These are phyloP conservation scores for Entomortierella parvispora DNA, from an alignment of 192 early-diverging fungal species.

Conservation along the genomic window DNA sequence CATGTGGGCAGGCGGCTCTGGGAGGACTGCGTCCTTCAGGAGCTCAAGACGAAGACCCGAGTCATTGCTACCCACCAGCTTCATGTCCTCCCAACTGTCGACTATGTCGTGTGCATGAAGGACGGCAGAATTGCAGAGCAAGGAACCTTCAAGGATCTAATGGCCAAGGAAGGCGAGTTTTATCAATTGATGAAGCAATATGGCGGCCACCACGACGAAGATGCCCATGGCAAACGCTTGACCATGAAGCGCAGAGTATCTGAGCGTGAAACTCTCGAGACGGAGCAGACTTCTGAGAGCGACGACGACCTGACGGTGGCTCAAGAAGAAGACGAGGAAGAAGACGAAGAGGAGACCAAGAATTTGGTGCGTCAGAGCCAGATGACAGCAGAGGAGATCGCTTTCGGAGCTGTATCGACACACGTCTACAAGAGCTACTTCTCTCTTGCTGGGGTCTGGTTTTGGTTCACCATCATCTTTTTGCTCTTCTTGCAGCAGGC, in stretches of 20 bases:
- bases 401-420: conserved; percentile 18
- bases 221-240: conserved; percentile 2
- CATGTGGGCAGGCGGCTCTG: conserved; percentile 64
- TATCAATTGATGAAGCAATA: conserved; percentile 75
- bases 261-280: background rate
- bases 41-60: conserved; percentile 73
- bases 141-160: conserved; percentile 74
- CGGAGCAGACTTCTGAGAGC: conserved; percentile 5
- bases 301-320: conserved; percentile 38
- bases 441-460: conserved; percentile 10
- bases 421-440: conserved; percentile 32
- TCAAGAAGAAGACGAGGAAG: conserved; percentile 10
- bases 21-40: conserved; percentile 39
- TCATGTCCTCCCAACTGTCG: conserved; percentile 73
- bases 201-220: conserved; percentile 57
- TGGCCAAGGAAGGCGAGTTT: conserved; percentile 67
- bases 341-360: background rate
- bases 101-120: conserved; percentile 76
- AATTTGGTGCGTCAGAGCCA: conserved; percentile 6
- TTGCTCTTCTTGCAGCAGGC: conserved; percentile 31
- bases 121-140: conserved; percentile 76
- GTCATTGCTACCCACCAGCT: conserved; percentile 88
- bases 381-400: conserved; percentile 40
- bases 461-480: conserved; percentile 21
- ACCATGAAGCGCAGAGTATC: conserved; percentile 10